Percentiles rank a stretch among this genome's conserved stretches.
phyloP scores from a whole-genome alignment of 2,329 filamentous ascomycete species.

The Aureobasidium sp. region DNA sequence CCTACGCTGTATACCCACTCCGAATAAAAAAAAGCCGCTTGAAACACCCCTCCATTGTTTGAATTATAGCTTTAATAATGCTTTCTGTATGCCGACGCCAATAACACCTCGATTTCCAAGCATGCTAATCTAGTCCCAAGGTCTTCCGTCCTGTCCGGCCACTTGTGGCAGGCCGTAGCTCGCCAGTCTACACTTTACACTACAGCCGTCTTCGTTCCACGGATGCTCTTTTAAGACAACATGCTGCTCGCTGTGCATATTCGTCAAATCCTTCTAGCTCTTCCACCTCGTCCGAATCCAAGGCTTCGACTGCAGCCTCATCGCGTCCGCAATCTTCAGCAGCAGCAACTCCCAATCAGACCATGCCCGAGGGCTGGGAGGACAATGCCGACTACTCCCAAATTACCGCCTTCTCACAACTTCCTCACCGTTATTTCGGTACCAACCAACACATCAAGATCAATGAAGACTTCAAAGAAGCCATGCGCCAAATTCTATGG shows the following conservation, averaged over 20 bases:
- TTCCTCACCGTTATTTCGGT: conserved; percentile 76
- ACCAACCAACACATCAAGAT: conserved; percentile 96
- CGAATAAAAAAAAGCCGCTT: conserved; percentile 3
- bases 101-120: too few relatives aligned
- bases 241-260: conserved; percentile 5
- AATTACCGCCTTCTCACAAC: conserved; percentile 66
- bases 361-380: conserved; percentile 60
- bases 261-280: background rate
- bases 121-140: background rate
- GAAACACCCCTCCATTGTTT: background rate
- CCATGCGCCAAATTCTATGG: conserved; percentile 77
- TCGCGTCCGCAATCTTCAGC: conserved; percentile 4
- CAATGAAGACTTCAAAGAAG: conserved; percentile 91
- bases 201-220: background rate
- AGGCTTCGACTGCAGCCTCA: conserved; percentile 10
- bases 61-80: background rate
- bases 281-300: background rate
- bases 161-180: background rate
- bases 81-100: background rate
- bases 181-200: background rate
- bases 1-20: background rate
- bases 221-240: background rate
- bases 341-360: conserved; percentile 20
- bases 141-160: background rate
- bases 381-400: conserved; percentile 59